Percentiles rank a stretch among this genome's conserved stretches.
Conservation (phyloP, 257 asterid genomes). For the Plantago ovata region DNA sequence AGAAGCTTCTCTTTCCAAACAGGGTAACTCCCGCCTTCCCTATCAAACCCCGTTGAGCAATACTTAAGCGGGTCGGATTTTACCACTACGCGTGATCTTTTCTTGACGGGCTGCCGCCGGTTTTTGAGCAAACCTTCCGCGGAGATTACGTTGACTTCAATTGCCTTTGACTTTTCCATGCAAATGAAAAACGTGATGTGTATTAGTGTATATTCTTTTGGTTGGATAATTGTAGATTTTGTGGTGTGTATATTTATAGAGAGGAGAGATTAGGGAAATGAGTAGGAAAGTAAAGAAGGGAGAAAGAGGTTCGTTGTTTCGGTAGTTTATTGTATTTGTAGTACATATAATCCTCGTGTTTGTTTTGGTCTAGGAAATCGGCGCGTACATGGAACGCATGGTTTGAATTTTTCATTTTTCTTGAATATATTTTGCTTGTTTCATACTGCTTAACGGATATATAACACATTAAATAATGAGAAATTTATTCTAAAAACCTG, state of each 20-base stretch:
- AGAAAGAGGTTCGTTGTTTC: slow-evolving; percentile 38
- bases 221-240: too few relatives aligned
- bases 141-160: slow-evolving; percentile 40
- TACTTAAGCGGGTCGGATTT: slow-evolving; percentile 33
- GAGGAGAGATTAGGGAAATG: too few relatives aligned
- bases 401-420: too few relatives aligned
- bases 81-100: slow-evolving; percentile 25
- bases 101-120: slow-evolving; percentile 29
- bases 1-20: slow-evolving; percentile 60
- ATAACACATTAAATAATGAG: too few relatives aligned
- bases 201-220: too few relatives aligned
- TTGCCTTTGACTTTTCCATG: slow-evolving; percentile 20
- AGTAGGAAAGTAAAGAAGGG: slow-evolving; percentile 19
- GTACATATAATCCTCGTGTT: too few relatives aligned
- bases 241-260: too few relatives aligned
- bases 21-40: slow-evolving; percentile 54
- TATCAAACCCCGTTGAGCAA: slow-evolving; percentile 36
- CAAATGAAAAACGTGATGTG: not conserved
- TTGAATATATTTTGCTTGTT: too few relatives aligned
- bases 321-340: not conserved
- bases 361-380: too few relatives aligned
- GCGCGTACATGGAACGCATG: too few relatives aligned
- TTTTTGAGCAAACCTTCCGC: slow-evolving; percentile 32
- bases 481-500: too few relatives aligned
- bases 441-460: too few relatives aligned